Evolutionary conservation across 2,329 filamentous ascomycete species (phyloP).

Genomic region (Mollisiaceae sp.): DNA sequence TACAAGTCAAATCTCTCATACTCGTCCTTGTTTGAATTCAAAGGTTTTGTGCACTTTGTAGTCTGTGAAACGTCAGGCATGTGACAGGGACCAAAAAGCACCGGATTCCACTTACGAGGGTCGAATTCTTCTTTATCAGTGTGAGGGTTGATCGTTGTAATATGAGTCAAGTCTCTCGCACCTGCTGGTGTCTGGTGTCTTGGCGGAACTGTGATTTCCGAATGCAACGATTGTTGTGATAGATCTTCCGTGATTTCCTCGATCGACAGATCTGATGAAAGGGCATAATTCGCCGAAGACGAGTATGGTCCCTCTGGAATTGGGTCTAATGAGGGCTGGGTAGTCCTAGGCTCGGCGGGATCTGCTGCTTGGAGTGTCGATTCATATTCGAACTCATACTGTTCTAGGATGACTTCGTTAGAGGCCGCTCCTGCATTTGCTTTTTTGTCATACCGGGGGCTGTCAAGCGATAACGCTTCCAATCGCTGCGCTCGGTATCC

Average conservation of each 20-base stretch:
- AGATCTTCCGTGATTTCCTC: not conserved
- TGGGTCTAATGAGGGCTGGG: not conserved
- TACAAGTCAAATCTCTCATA: not conserved
- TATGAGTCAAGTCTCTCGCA: slow-evolving; percentile 3
- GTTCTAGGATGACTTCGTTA: slow-evolving; percentile 5
- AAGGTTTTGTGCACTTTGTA: slow-evolving; percentile 18
- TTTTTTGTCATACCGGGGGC: slow-evolving; percentile 4
- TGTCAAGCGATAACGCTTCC: slow-evolving; percentile 14
- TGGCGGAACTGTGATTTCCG: not conserved
- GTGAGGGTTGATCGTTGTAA: slow-evolving; percentile 19
- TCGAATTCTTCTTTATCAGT: slow-evolving; percentile 18
- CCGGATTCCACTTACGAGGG: slow-evolving; percentile 13
- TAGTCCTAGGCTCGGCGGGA: slow-evolving; percentile 9
- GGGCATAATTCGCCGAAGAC: not conserved
- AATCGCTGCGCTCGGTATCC: not conserved
- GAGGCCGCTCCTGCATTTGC: not conserved
- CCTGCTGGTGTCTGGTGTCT: not conserved
- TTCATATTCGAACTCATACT: slow-evolving; percentile 22
- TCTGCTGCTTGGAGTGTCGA: not conserved
- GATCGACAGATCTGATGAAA: not conserved
- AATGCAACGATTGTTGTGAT: not conserved
- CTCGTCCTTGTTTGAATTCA: slow-evolving; percentile 22
- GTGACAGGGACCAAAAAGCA: not conserved
- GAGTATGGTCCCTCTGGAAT: not conserved
- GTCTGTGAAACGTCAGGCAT: slow-evolving; percentile 14